Percentiles rank a stretch among this genome's conserved stretches.
Conservation (phyloP, 208 protist species). For the Acanthamoeba sp. region DNA sequence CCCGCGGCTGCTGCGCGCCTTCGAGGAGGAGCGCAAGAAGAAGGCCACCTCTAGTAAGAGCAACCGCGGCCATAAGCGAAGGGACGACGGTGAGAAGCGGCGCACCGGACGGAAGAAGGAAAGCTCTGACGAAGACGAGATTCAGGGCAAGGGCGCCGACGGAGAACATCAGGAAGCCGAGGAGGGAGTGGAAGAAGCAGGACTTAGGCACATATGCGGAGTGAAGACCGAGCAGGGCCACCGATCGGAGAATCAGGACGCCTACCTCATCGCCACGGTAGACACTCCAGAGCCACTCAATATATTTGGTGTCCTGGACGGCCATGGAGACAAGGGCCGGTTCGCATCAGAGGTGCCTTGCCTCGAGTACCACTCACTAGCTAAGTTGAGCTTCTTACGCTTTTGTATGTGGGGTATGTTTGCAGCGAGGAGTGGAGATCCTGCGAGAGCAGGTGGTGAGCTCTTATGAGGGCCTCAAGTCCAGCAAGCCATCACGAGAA, state of each 20-base stretch:
- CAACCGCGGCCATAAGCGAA: neutral
- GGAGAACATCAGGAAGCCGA: neutral
- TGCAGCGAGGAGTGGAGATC: conserved; percentile 33
- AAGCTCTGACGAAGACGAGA: neutral
- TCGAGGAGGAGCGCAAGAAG: neutral
- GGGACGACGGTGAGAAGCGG: neutral
- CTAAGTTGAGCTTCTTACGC: no score
- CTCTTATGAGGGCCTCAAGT: neutral
- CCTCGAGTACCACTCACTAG: no score
- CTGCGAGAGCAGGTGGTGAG: neutral
- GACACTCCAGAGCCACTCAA: neutral
- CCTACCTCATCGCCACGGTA: neutral
- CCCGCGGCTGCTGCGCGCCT: neutral
- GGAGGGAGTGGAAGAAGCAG: neutral
- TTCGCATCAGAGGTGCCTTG: neutral
- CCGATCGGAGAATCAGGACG: conserved; percentile 11
- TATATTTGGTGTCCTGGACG: conserved; percentile 23
- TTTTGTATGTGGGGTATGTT: neutral
- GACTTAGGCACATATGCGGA: neutral
- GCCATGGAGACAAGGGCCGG: conserved; percentile 1
- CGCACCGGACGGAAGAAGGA: neutral
- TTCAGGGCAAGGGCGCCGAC: neutral
- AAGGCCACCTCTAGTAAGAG: neutral
- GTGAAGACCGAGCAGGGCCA: conserved; percentile 12
- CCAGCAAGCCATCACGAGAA: neutral